These are phyloP conservation scores for Candida golubevii DNA, from an alignment of 805 yeast genomes.

Conservation along the genomic window DNA sequence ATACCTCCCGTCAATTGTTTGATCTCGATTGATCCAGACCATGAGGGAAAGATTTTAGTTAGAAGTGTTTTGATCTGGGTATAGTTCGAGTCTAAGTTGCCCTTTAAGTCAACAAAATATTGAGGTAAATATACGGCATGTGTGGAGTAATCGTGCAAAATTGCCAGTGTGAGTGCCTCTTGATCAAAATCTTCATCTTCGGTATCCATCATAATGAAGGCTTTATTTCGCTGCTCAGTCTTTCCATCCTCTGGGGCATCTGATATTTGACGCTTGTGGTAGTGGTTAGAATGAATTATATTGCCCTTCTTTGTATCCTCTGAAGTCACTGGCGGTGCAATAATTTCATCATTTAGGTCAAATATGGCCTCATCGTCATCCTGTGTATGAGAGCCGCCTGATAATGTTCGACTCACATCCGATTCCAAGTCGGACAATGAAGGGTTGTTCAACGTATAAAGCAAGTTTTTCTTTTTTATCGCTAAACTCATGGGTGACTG, in stretches of 20 bases:
- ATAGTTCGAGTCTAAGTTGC: constrained; percentile 30
- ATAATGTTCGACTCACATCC: constrained; percentile 11
- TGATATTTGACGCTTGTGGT: too few species aligned
- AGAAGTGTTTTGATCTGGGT: constrained; percentile 38
- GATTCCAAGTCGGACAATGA: constrained; percentile 34
- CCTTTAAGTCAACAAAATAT: constrained; percentile 35
- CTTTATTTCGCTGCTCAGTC: too few species aligned
- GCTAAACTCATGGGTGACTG: constrained; percentile 7
- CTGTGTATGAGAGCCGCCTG: constrained; percentile 11
- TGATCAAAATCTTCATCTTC: not conserved
- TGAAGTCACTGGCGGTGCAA: not conserved
- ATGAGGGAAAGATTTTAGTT: constrained; percentile 43
- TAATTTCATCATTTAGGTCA: not conserved
- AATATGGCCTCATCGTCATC: constrained; percentile 10
- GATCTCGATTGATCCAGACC: constrained; percentile 33
- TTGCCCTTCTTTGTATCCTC: not conserved
- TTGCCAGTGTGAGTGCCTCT: constrained; percentile 4
- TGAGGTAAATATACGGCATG: constrained; percentile 50
- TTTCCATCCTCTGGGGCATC: not conserved
- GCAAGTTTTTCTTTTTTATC: constrained; percentile 24
- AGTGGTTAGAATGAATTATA: too few species aligned
- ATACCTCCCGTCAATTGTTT: constrained; percentile 57
- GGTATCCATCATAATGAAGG: not conserved
- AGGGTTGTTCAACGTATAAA: constrained; percentile 36
- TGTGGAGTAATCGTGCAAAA: constrained; percentile 31